Conservation (phyloP, 192 early-diverging fungal genomes). For the Geranomyces variabilis region DNA sequence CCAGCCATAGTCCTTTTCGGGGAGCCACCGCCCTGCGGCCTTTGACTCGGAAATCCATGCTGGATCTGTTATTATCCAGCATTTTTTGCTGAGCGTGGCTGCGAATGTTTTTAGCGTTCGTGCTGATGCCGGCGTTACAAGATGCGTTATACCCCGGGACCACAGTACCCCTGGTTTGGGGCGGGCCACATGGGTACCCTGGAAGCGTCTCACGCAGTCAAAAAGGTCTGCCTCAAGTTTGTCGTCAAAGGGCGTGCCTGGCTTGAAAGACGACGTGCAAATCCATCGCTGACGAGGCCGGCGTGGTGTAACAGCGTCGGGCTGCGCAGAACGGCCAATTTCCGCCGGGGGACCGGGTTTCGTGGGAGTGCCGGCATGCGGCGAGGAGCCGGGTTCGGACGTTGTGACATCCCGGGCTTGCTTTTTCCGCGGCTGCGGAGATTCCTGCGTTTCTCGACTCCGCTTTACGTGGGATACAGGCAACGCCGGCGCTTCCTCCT, state of each 20-base stretch:
- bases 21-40: not conserved
- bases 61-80: slow-evolving; percentile 28
- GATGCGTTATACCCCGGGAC: slow-evolving; percentile 7
- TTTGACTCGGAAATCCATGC: slow-evolving; percentile 12
- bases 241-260: not conserved
- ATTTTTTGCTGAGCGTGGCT: not conserved
- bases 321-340: too few relatives aligned
- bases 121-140: slow-evolving; percentile 2
- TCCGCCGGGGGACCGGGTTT: not conserved
- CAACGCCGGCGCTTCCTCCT: too few relatives aligned
- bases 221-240: too few relatives aligned
- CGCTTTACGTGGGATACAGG: too few relatives aligned
- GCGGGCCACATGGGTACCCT: too few relatives aligned
- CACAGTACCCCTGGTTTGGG: too few relatives aligned
- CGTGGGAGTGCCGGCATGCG: not conserved
- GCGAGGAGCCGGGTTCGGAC: not conserved
- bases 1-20: not conserved
- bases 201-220: too few relatives aligned
- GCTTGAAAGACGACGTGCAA: not conserved
- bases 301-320: too few relatives aligned
- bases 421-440: too few relatives aligned
- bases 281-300: too few relatives aligned
- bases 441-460: too few relatives aligned
- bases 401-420: not conserved
- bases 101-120: slow-evolving; percentile 31